phyloP scores from a whole-genome alignment of 2,329 filamentous ascomycete species.

The Rhynchosporium secalis region DNA sequence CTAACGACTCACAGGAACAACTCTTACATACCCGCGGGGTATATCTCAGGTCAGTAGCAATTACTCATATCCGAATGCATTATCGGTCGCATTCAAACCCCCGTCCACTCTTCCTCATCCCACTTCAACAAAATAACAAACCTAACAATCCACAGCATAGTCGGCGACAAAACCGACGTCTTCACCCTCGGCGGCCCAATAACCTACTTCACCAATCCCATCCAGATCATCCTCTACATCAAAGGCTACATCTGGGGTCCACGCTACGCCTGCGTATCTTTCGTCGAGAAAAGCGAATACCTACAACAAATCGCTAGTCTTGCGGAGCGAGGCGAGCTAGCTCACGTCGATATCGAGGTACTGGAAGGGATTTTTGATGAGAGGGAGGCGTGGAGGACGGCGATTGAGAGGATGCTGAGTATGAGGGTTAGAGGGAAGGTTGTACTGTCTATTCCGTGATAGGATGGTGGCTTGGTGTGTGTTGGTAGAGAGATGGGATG shows the following conservation, averaged over 20 bases:
- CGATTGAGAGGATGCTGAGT: conserved; percentile 28
- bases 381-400: conserved; percentile 30
- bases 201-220: conserved; percentile 34
- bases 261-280: conserved; percentile 34
- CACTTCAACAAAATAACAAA: too few relatives aligned
- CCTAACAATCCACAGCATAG: conserved; percentile 23
- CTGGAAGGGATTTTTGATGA: conserved; percentile 32
- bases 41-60: conserved; percentile 27
- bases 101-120: too few relatives aligned
- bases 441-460: conserved; percentile 28
- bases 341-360: conserved; percentile 28
- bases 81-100: too few relatives aligned
- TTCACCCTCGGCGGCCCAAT: conserved; percentile 33
- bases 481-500: neutral
- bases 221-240: conserved; percentile 33
- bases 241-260: conserved; percentile 37
- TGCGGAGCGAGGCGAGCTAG: conserved; percentile 29
- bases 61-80: too few relatives aligned
- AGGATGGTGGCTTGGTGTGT: neutral
- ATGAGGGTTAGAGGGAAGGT: conserved; percentile 31
- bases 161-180: conserved; percentile 36
- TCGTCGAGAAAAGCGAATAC: conserved; percentile 22
- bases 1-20: conserved; percentile 25
- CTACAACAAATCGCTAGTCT: conserved; percentile 28
- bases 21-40: conserved; percentile 33